Evolutionary conservation across 1,284 basidiomycete species (phyloP), one percentile per base, ranked within the genome.

Genomic region (Sporisorium iseilematis-ciliati): DNA sequence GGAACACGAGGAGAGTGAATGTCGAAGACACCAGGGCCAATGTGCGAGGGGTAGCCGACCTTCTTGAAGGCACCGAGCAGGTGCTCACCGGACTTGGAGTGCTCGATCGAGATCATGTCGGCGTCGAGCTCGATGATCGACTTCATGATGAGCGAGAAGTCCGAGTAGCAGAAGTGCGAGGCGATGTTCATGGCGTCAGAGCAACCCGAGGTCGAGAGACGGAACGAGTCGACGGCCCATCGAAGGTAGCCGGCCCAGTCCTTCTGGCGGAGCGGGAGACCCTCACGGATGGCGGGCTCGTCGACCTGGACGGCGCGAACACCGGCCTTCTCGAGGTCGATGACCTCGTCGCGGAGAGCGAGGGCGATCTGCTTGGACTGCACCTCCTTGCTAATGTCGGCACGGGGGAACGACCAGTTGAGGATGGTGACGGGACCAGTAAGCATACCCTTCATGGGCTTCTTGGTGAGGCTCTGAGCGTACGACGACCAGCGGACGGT

Each of bases 401-500:
- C 94, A 88, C 97, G 96, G 84, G 97, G 97, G 96, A 99, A 99
- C 46, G 97, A 99, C 97, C 97, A 99, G 90, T 98, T 98, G 87
- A 99, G 91, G 88, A 99, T 97, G 63, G 86, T 87, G 73, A 87
- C 86, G 46, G 86, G 86, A 75, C 95, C 95, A 72, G 96, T 96
- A 75, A 87, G 83, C 97, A 99, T 99, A 82, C 96, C 96, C 92
- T 99, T 99, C 93, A 99, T 96, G 84, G 96, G 94, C 87, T 91
- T 92, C 86, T 91, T 88, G 82, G 95, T 93, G 80, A 98, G 86
- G 87, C 93, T 95, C 89, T 99, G 97, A 67, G 97, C 96, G 87
- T 96, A 99, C 84, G 91, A 90, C 78, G 92, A 95, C 97, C 97
- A 99, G 86, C 91, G 91, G 84, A 99, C 95, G 82, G 97, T 98